phyloP scores from a whole-genome alignment of 495 filamentous ascomycete genomes.

The Penicillium herquei region DNA sequence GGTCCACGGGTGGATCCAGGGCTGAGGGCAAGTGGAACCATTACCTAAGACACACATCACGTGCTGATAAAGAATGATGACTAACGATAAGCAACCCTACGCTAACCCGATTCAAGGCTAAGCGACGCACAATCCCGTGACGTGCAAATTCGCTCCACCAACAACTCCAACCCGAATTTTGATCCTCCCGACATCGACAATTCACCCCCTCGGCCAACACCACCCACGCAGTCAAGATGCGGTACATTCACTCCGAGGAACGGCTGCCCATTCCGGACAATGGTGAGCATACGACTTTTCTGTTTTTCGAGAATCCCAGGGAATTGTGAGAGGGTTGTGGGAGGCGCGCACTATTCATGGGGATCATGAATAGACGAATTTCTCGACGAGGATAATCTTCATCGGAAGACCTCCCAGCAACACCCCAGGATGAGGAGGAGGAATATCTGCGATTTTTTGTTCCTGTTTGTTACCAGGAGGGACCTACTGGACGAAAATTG shows the following conservation, averaged over 20 bases:
- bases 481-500: not conserved
- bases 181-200: conserved; percentile 50
- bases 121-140: conserved; percentile 53
- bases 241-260: conserved; percentile 97
- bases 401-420: not conserved
- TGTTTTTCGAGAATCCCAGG: conserved; percentile 11
- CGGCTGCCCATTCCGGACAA: conserved; percentile 89
- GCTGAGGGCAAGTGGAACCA: not conserved
- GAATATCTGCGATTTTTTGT: not conserved
- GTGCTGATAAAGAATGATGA: conserved; percentile 4
- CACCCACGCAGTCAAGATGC: conserved; percentile 72
- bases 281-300: conserved; percentile 64
- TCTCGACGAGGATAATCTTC: not conserved
- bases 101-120: conserved; percentile 39
- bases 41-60: not conserved
- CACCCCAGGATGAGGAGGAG: not conserved
- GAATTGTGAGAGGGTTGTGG: conserved; percentile 11
- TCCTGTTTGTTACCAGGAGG: not conserved
- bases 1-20: not conserved
- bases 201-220: conserved; percentile 47
- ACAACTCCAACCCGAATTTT: conserved; percentile 43
- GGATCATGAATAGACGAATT: conserved; percentile 1
- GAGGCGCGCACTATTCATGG: conserved; percentile 10
- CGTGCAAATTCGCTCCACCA: conserved; percentile 49
- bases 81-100: conserved; percentile 41